phyloP scores from a whole-genome alignment of 495 filamentous ascomycete species.

The Penicillium diatomitis region DNA sequence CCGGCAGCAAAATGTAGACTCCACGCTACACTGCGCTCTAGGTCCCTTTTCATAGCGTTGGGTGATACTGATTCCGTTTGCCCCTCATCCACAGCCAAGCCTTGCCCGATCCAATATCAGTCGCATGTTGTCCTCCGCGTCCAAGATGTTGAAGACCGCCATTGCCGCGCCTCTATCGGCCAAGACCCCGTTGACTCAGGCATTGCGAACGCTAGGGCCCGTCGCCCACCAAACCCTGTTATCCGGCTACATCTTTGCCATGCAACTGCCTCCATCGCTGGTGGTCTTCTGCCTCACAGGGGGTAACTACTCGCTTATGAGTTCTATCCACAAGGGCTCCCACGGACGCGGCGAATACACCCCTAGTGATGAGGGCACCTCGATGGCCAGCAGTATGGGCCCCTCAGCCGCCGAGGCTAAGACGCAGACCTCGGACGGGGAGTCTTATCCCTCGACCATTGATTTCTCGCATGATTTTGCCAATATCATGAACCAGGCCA shows the following conservation, averaged over 20 bases:
- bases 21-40: no score
- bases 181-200: conserved; percentile 30
- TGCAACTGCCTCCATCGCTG: conserved; percentile 35
- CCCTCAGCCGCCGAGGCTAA: conserved; percentile 27
- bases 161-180: conserved; percentile 30
- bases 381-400: conserved; percentile 36
- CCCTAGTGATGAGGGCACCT: conserved; percentile 24
- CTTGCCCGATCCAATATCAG: conserved; percentile 23
- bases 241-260: conserved; percentile 43
- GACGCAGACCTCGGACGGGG: conserved; percentile 22
- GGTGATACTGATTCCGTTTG: no score
- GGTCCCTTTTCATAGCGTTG: not conserved
- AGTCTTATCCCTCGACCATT: conserved; percentile 25
- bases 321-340: conserved; percentile 21
- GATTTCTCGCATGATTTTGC: conserved; percentile 17
- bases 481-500: conserved; percentile 35
- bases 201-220: conserved; percentile 28
- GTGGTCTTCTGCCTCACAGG: conserved; percentile 28
- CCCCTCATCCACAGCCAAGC: conserved; percentile 11
- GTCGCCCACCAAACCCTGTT: conserved; percentile 29
- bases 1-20: no score
- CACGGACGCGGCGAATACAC: conserved; percentile 20
- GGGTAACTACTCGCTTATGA: conserved; percentile 37
- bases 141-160: conserved; percentile 40
- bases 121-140: conserved; percentile 26